A percentile compares a stretch with the other conserved stretches of the same genome.
Conservation (phyloP, 208 protist species). For the Leishmania tropica region DNA sequence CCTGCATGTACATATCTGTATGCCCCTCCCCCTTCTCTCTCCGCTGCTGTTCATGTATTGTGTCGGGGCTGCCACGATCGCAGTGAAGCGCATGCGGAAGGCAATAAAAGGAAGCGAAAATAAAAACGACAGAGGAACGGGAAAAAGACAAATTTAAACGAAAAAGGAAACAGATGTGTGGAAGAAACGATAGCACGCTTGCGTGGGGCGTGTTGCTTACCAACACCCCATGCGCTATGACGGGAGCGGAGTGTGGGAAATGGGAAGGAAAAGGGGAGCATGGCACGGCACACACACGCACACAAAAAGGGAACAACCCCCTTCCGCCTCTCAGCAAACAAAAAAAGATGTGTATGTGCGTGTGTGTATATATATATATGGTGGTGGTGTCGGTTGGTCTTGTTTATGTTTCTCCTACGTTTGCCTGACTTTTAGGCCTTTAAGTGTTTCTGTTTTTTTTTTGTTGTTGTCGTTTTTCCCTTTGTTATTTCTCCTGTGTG, state of each 20-base stretch:
- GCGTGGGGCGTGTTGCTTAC: not conserved
- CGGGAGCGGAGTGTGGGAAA: not conserved
- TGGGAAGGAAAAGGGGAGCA: not conserved
- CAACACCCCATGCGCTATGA: not conserved
- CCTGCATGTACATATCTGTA: not conserved
- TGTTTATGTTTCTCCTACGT: not conserved
- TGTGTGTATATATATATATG: not conserved
- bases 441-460: conserved; percentile 3
- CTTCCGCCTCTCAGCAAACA: not conserved
- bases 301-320: not conserved
- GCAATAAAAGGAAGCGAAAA: not conserved
- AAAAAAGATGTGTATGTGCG: not conserved
- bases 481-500: conserved; percentile 15
- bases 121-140: not conserved
- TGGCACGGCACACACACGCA: not conserved
- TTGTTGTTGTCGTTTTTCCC: not conserved
- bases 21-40: not conserved
- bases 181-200: not conserved
- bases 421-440: not conserved
- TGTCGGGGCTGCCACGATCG: not conserved
- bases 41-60: not conserved
- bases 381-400: not conserved
- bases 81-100: not conserved
- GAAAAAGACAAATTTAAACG: not conserved
- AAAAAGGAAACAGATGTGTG: not conserved